Evolutionary conservation across 495 filamentous ascomycete species (phyloP), one percentile per base, ranked within the genome.

Genomic region (Aspergillus nidulans): DNA sequence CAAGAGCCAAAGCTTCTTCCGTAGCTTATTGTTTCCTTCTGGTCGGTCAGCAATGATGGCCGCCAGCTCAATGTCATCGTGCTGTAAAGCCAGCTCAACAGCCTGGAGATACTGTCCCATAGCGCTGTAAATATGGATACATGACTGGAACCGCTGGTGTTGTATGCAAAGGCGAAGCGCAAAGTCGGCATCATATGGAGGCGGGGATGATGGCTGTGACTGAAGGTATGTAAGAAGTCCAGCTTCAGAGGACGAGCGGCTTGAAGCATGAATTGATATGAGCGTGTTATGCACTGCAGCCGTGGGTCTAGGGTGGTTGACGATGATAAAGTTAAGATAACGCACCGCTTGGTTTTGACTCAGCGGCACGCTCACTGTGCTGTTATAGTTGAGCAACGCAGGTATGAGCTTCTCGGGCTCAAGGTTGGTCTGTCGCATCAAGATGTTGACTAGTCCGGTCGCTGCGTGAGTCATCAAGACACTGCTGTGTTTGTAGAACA

Each of bases 231-330:
- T 79, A 19, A 97, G 83, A 15, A 98, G 83, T 6, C 85, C 87
- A 3, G 86, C 81, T 70, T 97, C 94, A 45, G 94, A 89, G 36
- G 80, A 74, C 6, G 89, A 89, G 15, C 83, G 77, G 62, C 94
- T 86, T 2, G 92, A 91, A 16, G 94, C 95, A 67, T 96, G 95
- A 47, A 97, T 95, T 40, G 91, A 95, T 55, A 98, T 89, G 24
- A 98, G 81, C 0, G 95, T 97, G 67, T 97, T 98, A 70, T 98
- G 94, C 20, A 98, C 85, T n/a, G 94, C 92, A 5, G 94, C 83
- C 50, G 95, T 88, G 4, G 84, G 80, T 12, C 87, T 88, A 28
- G 87, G 81, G 43, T 91, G 84, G 62, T 95, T 86, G 67, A 92
- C 90, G 63, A 97, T 95, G 58, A 92, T 89, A 68, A 91, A 95